Percentiles rank a stretch among this genome's conserved stretches.
Evolutionary conservation across 345 rosid species (phyloP).

Genomic region (Camelina neglecta): DNA sequence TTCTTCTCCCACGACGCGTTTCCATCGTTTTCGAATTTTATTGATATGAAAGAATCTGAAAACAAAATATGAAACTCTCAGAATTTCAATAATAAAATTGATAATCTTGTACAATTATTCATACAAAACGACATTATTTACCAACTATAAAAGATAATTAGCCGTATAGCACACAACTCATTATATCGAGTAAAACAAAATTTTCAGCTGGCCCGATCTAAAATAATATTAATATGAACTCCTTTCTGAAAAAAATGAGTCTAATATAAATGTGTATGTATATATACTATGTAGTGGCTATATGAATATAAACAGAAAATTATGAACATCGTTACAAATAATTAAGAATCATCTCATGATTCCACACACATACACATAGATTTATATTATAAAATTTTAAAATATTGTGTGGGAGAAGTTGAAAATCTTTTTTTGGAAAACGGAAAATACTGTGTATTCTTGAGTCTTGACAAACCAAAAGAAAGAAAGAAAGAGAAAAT

Average conservation of each 20-base stretch:
- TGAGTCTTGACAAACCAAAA: not conserved
- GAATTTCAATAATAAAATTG: not conserved
- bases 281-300: no score
- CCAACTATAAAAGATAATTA: conserved; percentile 16
- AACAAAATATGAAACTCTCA: conserved; percentile 15
- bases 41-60: conserved; percentile 91
- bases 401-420: conserved; percentile 12
- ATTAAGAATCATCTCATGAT: not conserved
- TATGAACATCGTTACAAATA: not conserved
- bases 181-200: conserved; percentile 32
- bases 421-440: conserved; percentile 16
- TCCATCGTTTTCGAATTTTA: conserved; percentile 86
- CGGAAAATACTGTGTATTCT: not conserved
- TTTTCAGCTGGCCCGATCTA: conserved; percentile 6
- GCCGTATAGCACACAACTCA: conserved; percentile 15
- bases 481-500: not conserved
- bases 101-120: not conserved
- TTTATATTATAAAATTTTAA: not conserved
- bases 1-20: conserved; percentile 88
- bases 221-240: not conserved
- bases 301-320: not conserved
- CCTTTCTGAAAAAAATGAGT: not conserved
- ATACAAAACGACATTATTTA: not conserved
- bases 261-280: not conserved
- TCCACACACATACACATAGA: not conserved